Evolutionary conservation across 148 eudicot genomes (phyloP).

Genomic region (Cornus suecica): DNA sequence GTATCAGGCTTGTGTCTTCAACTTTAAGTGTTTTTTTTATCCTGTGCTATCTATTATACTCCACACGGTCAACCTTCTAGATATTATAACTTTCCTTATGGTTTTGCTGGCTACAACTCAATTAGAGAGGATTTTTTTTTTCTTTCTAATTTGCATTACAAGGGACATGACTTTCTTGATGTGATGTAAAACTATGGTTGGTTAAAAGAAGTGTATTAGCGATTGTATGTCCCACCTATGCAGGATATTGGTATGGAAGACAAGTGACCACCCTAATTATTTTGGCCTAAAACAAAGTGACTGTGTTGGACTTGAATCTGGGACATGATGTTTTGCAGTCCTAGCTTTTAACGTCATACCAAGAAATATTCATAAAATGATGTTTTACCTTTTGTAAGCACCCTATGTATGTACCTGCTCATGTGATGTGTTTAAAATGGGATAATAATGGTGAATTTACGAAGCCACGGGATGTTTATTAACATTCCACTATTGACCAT

Average conservation of each 20-base stretch:
- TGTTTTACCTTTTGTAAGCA: too few relatives aligned
- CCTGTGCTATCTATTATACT: neutral
- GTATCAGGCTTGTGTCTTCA: neutral
- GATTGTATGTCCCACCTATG: too few relatives aligned
- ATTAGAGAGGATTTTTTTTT: neutral
- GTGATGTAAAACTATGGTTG: neutral
- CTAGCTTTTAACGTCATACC: too few relatives aligned
- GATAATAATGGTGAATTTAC: neutral
- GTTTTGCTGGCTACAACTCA: neutral
- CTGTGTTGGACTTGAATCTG: too few relatives aligned
- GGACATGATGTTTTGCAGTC: too few relatives aligned
- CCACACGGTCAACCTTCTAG: neutral
- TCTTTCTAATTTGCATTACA: neutral
- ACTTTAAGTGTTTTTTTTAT: neutral
- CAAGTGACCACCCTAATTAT: too few relatives aligned
- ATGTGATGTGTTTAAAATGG: neutral
- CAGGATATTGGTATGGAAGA: too few relatives aligned
- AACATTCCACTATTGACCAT: neutral
- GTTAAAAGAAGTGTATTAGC: too few relatives aligned
- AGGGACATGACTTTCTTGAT: neutral
- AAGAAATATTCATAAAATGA: too few relatives aligned
- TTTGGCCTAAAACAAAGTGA: too few relatives aligned
- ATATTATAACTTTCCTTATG: neutral
- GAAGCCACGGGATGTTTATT: neutral
- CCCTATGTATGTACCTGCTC: too few relatives aligned